phyloP scores from a whole-genome alignment of 1,139 yeast species.

The Dujonia santamariae region DNA sequence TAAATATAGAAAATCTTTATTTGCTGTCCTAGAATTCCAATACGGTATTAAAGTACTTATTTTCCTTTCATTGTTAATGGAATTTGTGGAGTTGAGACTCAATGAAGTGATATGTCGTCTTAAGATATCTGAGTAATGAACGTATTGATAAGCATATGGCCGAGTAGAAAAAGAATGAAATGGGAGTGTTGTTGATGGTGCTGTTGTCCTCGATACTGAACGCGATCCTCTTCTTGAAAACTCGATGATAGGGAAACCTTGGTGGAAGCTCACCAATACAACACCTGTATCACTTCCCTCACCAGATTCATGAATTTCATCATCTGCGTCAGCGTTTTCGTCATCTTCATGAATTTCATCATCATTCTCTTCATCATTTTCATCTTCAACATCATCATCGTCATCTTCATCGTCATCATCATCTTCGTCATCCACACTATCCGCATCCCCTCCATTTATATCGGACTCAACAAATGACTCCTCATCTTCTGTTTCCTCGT shows the following conservation, averaged over 20 bases:
- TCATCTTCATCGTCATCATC: neutral
- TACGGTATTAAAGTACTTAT: conserved; percentile 18
- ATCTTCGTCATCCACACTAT: neutral
- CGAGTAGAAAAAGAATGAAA: conserved; percentile 2
- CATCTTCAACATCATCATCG: neutral
- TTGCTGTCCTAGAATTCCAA: conserved; percentile 19
- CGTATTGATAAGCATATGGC: neutral
- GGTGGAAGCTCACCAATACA: conserved; percentile 5
- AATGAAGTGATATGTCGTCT: conserved; percentile 7
- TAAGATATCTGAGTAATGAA: conserved; percentile 2
- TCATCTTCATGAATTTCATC: neutral
- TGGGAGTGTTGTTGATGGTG: neutral
- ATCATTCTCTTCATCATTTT: neutral
- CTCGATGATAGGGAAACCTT: conserved; percentile 4
- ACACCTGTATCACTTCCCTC: conserved; percentile 13
- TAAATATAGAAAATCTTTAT: conserved; percentile 17
- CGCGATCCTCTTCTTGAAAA: neutral
- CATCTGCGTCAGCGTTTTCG: neutral
- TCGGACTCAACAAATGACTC: neutral
- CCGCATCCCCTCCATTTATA: neutral
- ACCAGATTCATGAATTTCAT: neutral
- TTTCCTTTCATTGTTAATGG: conserved; percentile 15
- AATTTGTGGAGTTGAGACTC: conserved; percentile 2
- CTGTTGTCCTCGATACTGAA: neutral
- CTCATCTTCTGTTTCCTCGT: neutral